These are phyloP conservation scores for Aspergillus oerlinghausenensis DNA, from an alignment of 2,329 filamentous ascomycete genomes.

Conservation along the genomic window DNA sequence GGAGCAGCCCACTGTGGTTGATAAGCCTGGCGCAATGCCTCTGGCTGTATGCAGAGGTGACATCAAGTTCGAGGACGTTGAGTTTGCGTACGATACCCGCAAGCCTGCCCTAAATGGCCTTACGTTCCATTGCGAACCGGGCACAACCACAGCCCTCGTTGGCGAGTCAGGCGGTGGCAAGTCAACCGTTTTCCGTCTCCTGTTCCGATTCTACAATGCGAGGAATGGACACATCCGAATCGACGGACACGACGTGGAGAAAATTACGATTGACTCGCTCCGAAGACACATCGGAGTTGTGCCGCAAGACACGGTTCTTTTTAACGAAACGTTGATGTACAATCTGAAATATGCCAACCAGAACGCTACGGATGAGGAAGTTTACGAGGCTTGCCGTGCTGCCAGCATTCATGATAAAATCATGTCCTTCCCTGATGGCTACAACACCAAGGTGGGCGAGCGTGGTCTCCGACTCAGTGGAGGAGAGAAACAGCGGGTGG, in stretches of 20 bases:
- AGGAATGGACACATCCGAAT: conserved; percentile 74
- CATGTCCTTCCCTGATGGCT: conserved; percentile 79
- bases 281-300: conserved; percentile 90
- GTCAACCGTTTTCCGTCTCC: conserved; percentile 89
- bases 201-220: conserved; percentile 95
- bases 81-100: conserved; percentile 83
- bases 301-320: conserved; percentile 90
- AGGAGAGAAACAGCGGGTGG: conserved; percentile 89
- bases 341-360: conserved; percentile 89
- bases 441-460: conserved; percentile 86
- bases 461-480: conserved; percentile 81
- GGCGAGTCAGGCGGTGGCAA: conserved; percentile 97
- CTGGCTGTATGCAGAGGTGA: conserved; percentile 70
- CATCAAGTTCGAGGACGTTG: conserved; percentile 81
- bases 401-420: conserved; percentile 94
- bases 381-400: conserved; percentile 75
- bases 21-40: conserved; percentile 60
- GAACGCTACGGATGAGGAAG: conserved; percentile 71
- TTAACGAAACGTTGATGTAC: conserved; percentile 94
- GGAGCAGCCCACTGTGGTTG: conserved; percentile 85
- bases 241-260: conserved; percentile 77
- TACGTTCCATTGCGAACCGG: conserved; percentile 78
- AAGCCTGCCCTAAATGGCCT: conserved; percentile 80
- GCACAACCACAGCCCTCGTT: conserved; percentile 91
- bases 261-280: conserved; percentile 89